Base-by-base conservation (phyloP, 1,284 basidiomycete species). In the Cerrena zonata region DNA sequence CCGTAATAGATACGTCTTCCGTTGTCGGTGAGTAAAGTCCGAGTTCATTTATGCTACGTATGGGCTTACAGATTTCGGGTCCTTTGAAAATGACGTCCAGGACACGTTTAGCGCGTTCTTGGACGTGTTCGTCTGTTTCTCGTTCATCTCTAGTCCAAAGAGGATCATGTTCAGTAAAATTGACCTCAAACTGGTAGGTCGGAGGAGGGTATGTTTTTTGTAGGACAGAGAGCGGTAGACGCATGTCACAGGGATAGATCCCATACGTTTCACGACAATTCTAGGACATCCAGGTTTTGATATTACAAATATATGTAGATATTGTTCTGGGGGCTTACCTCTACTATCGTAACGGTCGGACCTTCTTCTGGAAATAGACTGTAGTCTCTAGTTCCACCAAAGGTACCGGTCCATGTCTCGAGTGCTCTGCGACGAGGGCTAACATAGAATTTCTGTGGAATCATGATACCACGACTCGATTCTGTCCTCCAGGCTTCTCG, bases 361-460 rank as follows among this genome's bases (percentile, higher is more conserved):
- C 47, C 15, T 0, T 27, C 44, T 2, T 45, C 44, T 4, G 53
- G 36, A 3, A 63, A 46, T 24, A 62, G 25, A 11, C 3, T 21
- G 2, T 26, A 18, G 2, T 52, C 51, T 12, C 41, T 45, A 1
- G 70, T 52, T 2, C 72, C 75, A 1, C 71, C 72, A 64, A 90
- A 91, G 0, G 81, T 84, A 49, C 84, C 71, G 40, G 77, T 64
- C 57, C 82, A 75, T 0, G 91, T 94, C 48, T 78, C 74, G 45
- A 87, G 69, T 0, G 90, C 86, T 5, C 91, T 75, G 5, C 77
- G 80, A 49, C 93, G 68, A 0, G 91, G 91, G 49, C 86, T 89
- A 43, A 77, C 79, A 61, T 85, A 91, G 48, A 85, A 74, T 45
- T 65, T 74, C 50, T 77, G 68, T 1, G 87, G 87, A 4, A 84